Evolutionary conservation across 768 basidiomycete species (phyloP), one percentile per base, ranked within the genome.

Genomic region (Tricholoma flavovirens): DNA sequence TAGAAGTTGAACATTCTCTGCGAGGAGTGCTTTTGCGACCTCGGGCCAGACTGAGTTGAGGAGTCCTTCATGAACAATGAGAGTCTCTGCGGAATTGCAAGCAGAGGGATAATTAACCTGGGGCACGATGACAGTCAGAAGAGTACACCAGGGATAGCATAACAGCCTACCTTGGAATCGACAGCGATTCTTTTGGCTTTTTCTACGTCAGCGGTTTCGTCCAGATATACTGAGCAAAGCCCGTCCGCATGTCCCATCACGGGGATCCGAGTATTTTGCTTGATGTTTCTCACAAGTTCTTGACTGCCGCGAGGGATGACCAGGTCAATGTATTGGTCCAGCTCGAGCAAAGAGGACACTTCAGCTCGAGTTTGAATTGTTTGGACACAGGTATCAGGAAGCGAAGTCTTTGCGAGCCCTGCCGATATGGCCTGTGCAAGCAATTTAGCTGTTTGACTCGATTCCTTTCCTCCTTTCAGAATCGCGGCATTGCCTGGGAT

Each of bases 191-290:
- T 78, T 38, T 87, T 74, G 0, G 95, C 93, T 69, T 94, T 98
- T 56, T 84, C 80, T 36, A 75, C 63, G 61, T 89, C 82, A 0
- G 95, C 95, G 26, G 78, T 75, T 62, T 89, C 86, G 69, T 99
- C 96, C 5, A 99, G 72, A 69, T 87, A 98, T 5, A 97, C 83
- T 17, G 85, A 82, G 69, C 97, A 99, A 8, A 98, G 74, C 1
- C 97, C 97, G 70, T 99, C 97, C 6, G 97, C 95, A 66, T 99
- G 97, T 1, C 97, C 97, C 94, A 99, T 98, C 43, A 99, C 97
- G 2, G 97, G 88, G 58, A 99, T 98, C 56, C 88, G 79, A 0
- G 96, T 97, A 60, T 77, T 83, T 56, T 89, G 88, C 68, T 98
- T 93, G 56, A 99, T 97, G 68, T 76, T 88, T 62, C 75, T 79